A percentile compares a stretch with the other conserved stretches of the same genome.
phyloP scores from a whole-genome alignment of 1,139 yeast species.

The Geotrichum macrosporum region DNA sequence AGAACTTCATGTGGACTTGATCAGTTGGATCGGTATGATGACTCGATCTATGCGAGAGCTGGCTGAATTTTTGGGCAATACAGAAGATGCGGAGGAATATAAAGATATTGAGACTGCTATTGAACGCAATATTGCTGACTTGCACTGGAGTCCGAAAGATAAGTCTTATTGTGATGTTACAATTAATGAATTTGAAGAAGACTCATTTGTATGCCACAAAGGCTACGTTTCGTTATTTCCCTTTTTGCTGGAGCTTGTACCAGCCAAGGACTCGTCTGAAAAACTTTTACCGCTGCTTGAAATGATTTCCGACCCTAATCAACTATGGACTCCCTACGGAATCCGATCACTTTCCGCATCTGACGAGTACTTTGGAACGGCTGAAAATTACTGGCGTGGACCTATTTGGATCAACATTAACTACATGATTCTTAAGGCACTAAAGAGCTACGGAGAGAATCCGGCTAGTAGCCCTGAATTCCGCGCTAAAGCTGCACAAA shows the following conservation, averaged over 20 bases:
- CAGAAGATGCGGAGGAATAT: conserved; percentile 55
- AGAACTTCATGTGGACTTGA: conserved; percentile 82
- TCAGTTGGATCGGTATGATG: conserved; percentile 94
- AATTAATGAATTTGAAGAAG: conserved; percentile 65
- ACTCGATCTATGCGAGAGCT: conserved; percentile 72
- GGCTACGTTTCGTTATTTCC: conserved; percentile 90
- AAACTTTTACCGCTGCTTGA: conserved; percentile 51
- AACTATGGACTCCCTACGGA: conserved; percentile 77
- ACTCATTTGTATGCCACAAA: conserved; percentile 68
- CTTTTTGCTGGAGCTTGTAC: conserved; percentile 64
- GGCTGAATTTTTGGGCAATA: conserved; percentile 58
- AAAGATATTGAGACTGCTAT: conserved; percentile 53
- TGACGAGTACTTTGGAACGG: conserved; percentile 64
- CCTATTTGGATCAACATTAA: conserved; percentile 93
- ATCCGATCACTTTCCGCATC: conserved; percentile 72
- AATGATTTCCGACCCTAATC: conserved; percentile 61
- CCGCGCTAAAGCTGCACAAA: conserved; percentile 41
- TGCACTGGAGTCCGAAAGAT: conserved; percentile 75
- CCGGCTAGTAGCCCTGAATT: conserved; percentile 27
- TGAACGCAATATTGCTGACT: conserved; percentile 55
- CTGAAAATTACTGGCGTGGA: conserved; percentile 94
- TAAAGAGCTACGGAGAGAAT: conserved; percentile 49
- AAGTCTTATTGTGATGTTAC: conserved; percentile 80
- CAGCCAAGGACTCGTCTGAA: conserved; percentile 36
- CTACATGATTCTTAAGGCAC: conserved; percentile 69